phyloP scores from a whole-genome alignment of 352 stramenopile genomes.

The Globisporangium acanthophoron region DNA sequence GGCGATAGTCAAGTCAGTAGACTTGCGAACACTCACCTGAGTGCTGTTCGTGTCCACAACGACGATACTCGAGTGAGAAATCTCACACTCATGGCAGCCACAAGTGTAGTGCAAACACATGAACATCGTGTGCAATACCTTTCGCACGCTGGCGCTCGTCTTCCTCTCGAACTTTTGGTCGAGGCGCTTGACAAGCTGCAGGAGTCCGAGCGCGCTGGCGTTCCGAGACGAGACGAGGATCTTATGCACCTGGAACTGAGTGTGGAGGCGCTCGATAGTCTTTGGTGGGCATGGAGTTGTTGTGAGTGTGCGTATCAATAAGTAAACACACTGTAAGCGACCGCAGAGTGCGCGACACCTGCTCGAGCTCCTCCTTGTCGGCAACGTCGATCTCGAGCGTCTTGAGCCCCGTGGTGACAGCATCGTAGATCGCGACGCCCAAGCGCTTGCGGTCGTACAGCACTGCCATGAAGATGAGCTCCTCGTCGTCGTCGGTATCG shows the following conservation, averaged over 20 bases:
- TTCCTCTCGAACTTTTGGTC: conserved; percentile 40
- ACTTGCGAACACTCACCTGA: background rate
- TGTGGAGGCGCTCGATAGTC: conserved; percentile 57
- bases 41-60: background rate
- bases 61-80: background rate
- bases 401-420: conserved; percentile 52
- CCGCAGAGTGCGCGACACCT: conserved; percentile 20
- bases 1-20: background rate
- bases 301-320: background rate
- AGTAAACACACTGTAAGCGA: too few species aligned
- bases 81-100: background rate
- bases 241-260: conserved; percentile 66
- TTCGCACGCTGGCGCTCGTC: conserved; percentile 54
- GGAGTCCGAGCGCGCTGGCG: conserved; percentile 47
- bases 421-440: conserved; percentile 75
- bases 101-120: background rate
- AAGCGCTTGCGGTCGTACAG: conserved; percentile 62
- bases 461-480: conserved; percentile 64
- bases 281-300: background rate
- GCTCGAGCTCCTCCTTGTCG: conserved; percentile 32
- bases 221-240: conserved; percentile 67
- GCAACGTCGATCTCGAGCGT: conserved; percentile 47
- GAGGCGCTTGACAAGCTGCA: conserved; percentile 61
- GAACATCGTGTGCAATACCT: conserved; percentile 25
- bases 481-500: conserved; percentile 24